Evolutionary conservation across 805 yeast species (phyloP), one percentile per base, ranked within the genome.

Genomic region (Wickerhamomyces chambardii): DNA sequence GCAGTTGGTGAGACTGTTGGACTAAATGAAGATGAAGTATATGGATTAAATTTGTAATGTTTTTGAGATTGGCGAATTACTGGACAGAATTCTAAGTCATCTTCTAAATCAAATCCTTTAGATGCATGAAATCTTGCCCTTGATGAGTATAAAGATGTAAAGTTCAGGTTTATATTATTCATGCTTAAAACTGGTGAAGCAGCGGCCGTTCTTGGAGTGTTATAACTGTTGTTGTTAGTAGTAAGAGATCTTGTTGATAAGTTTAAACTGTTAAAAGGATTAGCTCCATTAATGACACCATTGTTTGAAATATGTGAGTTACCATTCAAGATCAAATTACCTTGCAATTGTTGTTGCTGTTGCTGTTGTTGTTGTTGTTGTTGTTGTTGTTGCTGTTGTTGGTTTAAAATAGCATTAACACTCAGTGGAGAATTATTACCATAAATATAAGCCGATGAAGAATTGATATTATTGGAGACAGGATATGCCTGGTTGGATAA

Each of bases 81-180:
- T 2, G 83, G 83, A 45, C 83, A 75, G 42, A 75, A 75, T 51
- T 75, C 81, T 46, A 75, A 50, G 50, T 75, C 83, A 47, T 75
- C 83, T 46, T 75, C 82, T 8, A 67, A 45, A 39, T 75, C 83
- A 54, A 75, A 75, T 24, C 76, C 73, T 44, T 75, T 75, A 17
- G 77, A 70, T 22, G 70, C 64, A 58, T 72, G 70, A 48, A 73
- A 72, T 44, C 78, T 60, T 29, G 76, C 70, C 29, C 80, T 56
- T 17, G 69, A 68, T 22, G 68, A 63, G 36, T 68, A 71, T 41
- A 66, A 54, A 14, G 68, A 45, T 14, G 48, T 39, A 40, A 51
- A 50, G 37, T 44, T 50, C 16, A 28, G 15, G 12, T n/a, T 28
- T 19, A 19, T 8, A 19, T 19, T 19, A 19, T 19, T 19, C 22